Percentiles rank a stretch among this genome's conserved stretches.
These are phyloP conservation scores for Pythium oligandrum DNA, from an alignment of 352 stramenopile genomes.

Conservation along the genomic window DNA sequence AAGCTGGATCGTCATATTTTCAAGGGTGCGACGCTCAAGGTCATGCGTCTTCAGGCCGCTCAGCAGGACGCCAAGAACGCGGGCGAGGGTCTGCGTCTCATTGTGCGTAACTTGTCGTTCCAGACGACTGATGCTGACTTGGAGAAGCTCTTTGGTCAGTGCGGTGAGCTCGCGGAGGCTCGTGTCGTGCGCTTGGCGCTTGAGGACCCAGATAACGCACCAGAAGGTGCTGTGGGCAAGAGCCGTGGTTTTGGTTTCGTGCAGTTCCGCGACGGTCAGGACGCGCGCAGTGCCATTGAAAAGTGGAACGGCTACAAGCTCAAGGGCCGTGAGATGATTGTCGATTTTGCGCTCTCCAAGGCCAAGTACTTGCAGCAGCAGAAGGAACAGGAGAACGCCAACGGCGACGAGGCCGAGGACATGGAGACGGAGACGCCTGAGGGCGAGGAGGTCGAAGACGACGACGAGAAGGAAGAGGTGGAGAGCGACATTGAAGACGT, in stretches of 20 bases:
- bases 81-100: constrained; percentile 65
- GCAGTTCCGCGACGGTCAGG: constrained; percentile 62
- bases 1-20: constrained; percentile 86
- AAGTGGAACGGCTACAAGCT: constrained; percentile 74
- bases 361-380: constrained; percentile 74
- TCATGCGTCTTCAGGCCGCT: constrained; percentile 30
- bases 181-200: constrained; percentile 70
- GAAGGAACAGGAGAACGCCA: constrained; percentile 28
- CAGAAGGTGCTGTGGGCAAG: constrained; percentile 37
- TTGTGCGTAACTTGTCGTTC: constrained; percentile 83
- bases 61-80: constrained; percentile 24
- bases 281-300: constrained; percentile 59
- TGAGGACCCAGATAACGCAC: constrained; percentile 33
- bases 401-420: constrained; percentile 8
- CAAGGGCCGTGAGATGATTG: constrained; percentile 81
- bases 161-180: constrained; percentile 63
- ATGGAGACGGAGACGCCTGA: constrained; percentile 22
- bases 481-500: constrained; percentile 35
- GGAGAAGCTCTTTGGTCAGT: constrained; percentile 59
- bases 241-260: constrained; percentile 84
- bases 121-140: constrained; percentile 71
- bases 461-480: constrained; percentile 27
- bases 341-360: constrained; percentile 82
- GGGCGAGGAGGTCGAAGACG: constrained; percentile 19
- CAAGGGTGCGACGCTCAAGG: constrained; percentile 69